Percentiles rank a stretch among this genome's conserved stretches.
phyloP scores from a whole-genome alignment of 2,329 filamentous ascomycete genomes.

The Penicillium sp. region DNA sequence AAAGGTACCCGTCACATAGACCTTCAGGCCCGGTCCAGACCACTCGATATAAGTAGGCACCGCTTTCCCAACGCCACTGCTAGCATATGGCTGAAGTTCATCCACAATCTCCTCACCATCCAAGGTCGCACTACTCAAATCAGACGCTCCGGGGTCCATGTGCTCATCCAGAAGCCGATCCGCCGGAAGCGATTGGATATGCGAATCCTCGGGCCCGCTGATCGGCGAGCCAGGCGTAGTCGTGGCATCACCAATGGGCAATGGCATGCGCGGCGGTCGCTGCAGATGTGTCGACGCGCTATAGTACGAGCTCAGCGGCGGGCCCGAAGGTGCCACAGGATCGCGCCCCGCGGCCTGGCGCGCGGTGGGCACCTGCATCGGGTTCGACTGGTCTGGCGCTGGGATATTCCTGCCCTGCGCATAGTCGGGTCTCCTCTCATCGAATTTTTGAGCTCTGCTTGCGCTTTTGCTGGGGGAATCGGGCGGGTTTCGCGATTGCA shows the following conservation, averaged over 20 bases:
- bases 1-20: constrained; percentile 97
- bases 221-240: constrained; percentile 90
- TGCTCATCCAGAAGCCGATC: constrained; percentile 50
- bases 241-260: constrained; percentile 90
- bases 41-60: constrained; percentile 87
- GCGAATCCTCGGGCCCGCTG: constrained; percentile 66
- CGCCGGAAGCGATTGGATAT: constrained; percentile 48
- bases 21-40: constrained; percentile 78
- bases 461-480: constrained; percentile 31
- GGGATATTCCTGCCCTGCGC: constrained; percentile 26
- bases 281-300: constrained; percentile 44
- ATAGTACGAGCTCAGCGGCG: constrained; percentile 52
- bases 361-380: constrained; percentile 41
- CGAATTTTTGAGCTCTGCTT: constrained; percentile 27
- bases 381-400: constrained; percentile 38
- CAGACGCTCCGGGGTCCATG: constrained; percentile 57
- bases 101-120: constrained; percentile 77
- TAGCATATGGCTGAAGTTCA: constrained; percentile 64
- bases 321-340: constrained; percentile 44
- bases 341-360: constrained; percentile 33
- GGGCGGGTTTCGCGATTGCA: constrained; percentile 42
- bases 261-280: constrained; percentile 79
- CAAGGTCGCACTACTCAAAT: constrained; percentile 56
- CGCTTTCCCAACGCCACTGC: constrained; percentile 73
- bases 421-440: constrained; percentile 26